These are phyloP conservation scores for Lodderomyces elongisporus DNA, from an alignment of 1,139 yeast genomes.

Conservation along the genomic window DNA sequence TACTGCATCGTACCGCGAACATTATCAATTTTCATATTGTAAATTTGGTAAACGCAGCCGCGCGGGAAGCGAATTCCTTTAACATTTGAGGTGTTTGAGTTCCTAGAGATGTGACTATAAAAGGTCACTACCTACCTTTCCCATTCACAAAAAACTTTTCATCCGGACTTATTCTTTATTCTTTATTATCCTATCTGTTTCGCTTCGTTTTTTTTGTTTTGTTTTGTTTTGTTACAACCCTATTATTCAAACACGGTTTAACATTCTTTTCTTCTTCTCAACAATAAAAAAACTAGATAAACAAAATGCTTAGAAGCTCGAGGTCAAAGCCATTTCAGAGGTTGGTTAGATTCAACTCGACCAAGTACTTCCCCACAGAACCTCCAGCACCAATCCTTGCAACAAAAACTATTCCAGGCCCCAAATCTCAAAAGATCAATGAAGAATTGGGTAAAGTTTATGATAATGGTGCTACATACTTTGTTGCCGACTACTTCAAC, in stretches of 20 bases:
- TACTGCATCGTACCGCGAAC: too few species aligned
- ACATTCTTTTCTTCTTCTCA: neutral
- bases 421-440: constrained; percentile 44
- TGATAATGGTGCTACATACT: constrained; percentile 66
- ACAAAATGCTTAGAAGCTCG: constrained; percentile 8
- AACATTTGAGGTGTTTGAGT: neutral
- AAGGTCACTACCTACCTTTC: too few species aligned
- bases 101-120: too few species aligned
- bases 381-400: constrained; percentile 47
- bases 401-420: constrained; percentile 56
- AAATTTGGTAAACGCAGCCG: too few species aligned
- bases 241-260: too few species aligned
- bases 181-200: neutral
- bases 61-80: neutral
- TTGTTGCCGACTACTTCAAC: constrained; percentile 60
- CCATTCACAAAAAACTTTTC: too few species aligned
- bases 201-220: neutral
- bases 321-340: constrained; percentile 3
- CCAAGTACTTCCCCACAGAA: constrained; percentile 44
- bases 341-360: constrained; percentile 11
- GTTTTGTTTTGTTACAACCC: too few species aligned
- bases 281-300: neutral
- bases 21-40: too few species aligned
- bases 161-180: too few species aligned
- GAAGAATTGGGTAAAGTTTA: constrained; percentile 50